Evolutionary conservation across 108 stramenopile species (phyloP).

Genomic region (Schizochytrium sp.): DNA sequence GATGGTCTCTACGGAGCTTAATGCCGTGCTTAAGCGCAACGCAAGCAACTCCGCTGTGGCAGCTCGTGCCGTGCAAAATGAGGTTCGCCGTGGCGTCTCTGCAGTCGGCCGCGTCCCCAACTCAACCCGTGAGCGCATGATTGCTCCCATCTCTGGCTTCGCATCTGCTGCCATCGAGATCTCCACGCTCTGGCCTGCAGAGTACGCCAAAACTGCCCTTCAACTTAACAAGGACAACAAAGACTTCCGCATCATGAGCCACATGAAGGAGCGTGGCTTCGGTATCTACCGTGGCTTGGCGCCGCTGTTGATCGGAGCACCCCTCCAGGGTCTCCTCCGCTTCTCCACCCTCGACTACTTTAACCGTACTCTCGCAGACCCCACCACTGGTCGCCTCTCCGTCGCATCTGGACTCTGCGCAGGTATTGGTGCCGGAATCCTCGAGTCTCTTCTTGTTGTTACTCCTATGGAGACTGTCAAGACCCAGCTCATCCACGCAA

Average conservation of each 20-base stretch:
- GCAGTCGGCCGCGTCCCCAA: slow-evolving; percentile 35
- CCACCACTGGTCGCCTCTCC: slow-evolving; percentile 84
- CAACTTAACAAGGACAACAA: slow-evolving; percentile 71
- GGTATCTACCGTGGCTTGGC: slow-evolving; percentile 90
- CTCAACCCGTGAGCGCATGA: slow-evolving; percentile 27
- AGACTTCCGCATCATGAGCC: slow-evolving; percentile 65
- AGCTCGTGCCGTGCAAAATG: slow-evolving; percentile 38
- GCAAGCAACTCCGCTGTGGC: slow-evolving; percentile 54
- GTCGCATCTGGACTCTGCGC: slow-evolving; percentile 89
- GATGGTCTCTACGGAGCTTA: slow-evolving; percentile 56
- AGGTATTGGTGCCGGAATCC: slow-evolving; percentile 93
- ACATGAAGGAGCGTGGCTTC: slow-evolving; percentile 53
- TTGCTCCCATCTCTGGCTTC: slow-evolving; percentile 62
- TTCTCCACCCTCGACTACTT: slow-evolving; percentile 86
- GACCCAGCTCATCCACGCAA: slow-evolving; percentile 91
- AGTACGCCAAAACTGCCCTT: slow-evolving; percentile 83
- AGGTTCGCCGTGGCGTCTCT: slow-evolving; percentile 2
- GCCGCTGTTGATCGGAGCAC: slow-evolving; percentile 87
- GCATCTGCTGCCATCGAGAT: slow-evolving; percentile 72
- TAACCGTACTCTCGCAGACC: slow-evolving; percentile 78
- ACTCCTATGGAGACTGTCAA: slow-evolving; percentile 98
- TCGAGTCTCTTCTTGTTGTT: slow-evolving; percentile 92
- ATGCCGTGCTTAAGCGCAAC: slow-evolving; percentile 20
- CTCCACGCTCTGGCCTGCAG: slow-evolving; percentile 90
- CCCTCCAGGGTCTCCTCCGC: slow-evolving; percentile 94